Base-by-base conservation (phyloP, 148 eudicot species). In the Amaranthus cruentus region DNA sequence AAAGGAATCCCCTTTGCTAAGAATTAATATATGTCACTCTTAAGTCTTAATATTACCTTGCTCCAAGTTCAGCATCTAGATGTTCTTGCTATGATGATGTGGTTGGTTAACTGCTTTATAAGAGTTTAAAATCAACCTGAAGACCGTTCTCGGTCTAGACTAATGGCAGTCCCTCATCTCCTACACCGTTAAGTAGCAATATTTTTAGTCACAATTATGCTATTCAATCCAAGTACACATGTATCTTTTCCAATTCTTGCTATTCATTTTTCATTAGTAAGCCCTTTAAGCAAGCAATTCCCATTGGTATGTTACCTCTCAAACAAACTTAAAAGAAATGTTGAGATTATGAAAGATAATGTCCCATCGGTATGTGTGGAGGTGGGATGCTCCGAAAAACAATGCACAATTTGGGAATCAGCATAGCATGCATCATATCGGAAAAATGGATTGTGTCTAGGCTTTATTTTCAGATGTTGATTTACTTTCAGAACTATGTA, bases 271-370 rank as follows among this genome's bases (percentile, higher is more conserved):
- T 62, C 75, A 73, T 5, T 21, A 7, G 28, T 49, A 28, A 9
- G 47, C 21, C 18, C 12, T 49, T 56, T 71, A 47, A 71, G 46
- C 58, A 43, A 51, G 10, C 66, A 59, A 71, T 58, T 71, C 67
- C 28, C 43, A 61, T 11, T 72, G 47, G 48, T 21, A 55, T 28
- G 38, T 28, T 2, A 28, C 28, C 9, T 61, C 15, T 72, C 47
- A 12, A 50, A 21, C 1, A 12, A 61, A 28, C 4, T 28, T 4
- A 61, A 0, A 1, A 12, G n/a, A 48, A 48, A 51, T 6, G 47
- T 57, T 57, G 46, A 28, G 6, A 15, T 10, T 59, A 9, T 18
- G 47, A 7, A 13, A 44, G 68, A 51, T 21, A 64, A 64, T 64
- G 68, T 8, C 43, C 2, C 57, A 55, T 55, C 12, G 13, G 9